A percentile compares a stretch with the other conserved stretches of the same genome.
phyloP scores from a whole-genome alignment of 1,139 yeast species.

The Zygosaccharomyces sapae region DNA sequence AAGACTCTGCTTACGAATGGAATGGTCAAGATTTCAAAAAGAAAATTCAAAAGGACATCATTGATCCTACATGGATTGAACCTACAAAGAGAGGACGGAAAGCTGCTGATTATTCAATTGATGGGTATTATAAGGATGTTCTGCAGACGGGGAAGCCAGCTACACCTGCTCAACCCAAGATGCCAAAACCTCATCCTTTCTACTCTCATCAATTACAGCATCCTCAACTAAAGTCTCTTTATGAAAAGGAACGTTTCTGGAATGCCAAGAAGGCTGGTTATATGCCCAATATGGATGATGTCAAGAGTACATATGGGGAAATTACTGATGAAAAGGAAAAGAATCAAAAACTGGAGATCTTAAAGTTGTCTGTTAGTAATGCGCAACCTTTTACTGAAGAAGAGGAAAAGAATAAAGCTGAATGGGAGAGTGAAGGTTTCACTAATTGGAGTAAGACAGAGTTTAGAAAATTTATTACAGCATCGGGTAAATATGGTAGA shows the following conservation, averaged over 20 bases:
- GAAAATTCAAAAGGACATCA: constrained; percentile 46
- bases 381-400: constrained; percentile 66
- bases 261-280: constrained; percentile 36
- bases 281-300: constrained; percentile 35
- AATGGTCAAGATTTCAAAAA: constrained; percentile 77
- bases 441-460: constrained; percentile 69
- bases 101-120: constrained; percentile 73
- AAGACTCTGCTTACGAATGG: constrained; percentile 76
- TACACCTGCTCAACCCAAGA: constrained; percentile 58
- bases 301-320: constrained; percentile 41
- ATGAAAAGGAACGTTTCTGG: constrained; percentile 60
- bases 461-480: constrained; percentile 59
- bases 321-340: constrained; percentile 37
- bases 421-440: constrained; percentile 54
- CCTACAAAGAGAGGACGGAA: constrained; percentile 77
- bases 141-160: constrained; percentile 57
- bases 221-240: constrained; percentile 53
- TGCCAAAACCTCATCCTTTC: constrained; percentile 58
- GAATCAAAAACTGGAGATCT: constrained; percentile 50
- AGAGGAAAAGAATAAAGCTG: constrained; percentile 55
- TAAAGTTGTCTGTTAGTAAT: constrained; percentile 59
- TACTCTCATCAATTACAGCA: constrained; percentile 75
- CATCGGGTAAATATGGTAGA: constrained; percentile 64
- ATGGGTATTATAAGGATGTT: constrained; percentile 74
- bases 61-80: constrained; percentile 53